Base-by-base conservation (phyloP, 2,329 filamentous ascomycete genomes). In the Apiospora rasikravindrae region DNA sequence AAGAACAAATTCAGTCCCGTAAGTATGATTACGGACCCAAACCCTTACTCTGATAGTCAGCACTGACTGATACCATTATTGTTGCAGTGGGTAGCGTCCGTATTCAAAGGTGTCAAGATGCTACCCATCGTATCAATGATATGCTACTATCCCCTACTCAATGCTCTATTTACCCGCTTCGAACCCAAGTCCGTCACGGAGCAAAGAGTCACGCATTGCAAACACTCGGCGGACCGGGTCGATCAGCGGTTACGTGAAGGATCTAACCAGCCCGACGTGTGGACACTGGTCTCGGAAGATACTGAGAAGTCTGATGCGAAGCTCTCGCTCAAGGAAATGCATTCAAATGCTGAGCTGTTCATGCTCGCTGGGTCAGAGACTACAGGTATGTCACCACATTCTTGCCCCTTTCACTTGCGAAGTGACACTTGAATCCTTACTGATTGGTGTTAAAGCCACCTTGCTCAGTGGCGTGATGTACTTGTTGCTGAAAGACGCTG, bases 391-490 rank as follows among this genome's bases (percentile, higher is more conserved):
- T 71, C 5, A 5, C 33, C 8, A 14, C 19, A 19, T 44, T 4
- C n/a, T 24, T 44, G 51, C 13, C 24, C 6, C 57, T 70, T 6
- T 84, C 0, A 84, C 8, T n/a, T 49, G 16, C 22, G 16, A n/a
- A n/a, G 7, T n/a, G n/a, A n/a, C 1, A 11, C 10, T 49, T 13
- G 8, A 8, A 7, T 10, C 37, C 40, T 19, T 45, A 29, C 24
- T 71, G 40, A 71, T 44, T 53, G 5, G n/a, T 5, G 14, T 53
- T 16, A 14, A 19, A 57, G 84, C 84, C 14, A 86, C 83, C 16
- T 82, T 82, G 80, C 4, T 71, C 33, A 53, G 77, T 11, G 75
- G 73, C 4, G 71, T 75, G 2, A 70, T 79, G 26, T 81, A 77
- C 69, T 77, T 79, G 66, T 75, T 81, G 14, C 69, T 71, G 53